Evolutionary conservation across 805 yeast species (phyloP), one percentile per base, ranked within the genome.

Genomic region (Kodamaea fukazawae): DNA sequence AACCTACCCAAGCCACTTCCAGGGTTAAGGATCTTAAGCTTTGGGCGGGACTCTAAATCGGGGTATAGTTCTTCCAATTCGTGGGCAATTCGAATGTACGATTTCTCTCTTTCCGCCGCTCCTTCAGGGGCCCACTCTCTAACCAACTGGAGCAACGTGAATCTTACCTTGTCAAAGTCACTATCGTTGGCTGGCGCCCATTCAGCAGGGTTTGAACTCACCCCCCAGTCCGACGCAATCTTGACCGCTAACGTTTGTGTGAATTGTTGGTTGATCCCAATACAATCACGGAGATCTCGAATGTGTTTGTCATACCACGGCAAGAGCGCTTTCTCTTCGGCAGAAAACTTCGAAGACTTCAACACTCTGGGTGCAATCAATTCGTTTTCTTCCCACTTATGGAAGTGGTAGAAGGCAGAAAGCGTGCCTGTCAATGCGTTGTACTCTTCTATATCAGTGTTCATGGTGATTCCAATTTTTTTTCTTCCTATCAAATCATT

Each of bases 41-140:
- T 36, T 13, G 59, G 70, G 20, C 83, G 54, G 0, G 42, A 36
- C 1, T 42, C 45, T 2, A 65, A 48, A 15, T 59, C 60, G 0
- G 79, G 79, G 45, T 51, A 75, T 7, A 58, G 34, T 2, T 9
- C 34, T 40, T 59, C 68, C 35, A 71, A 47, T 25, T 53, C 65
- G 1, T 52, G 38, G 4, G 76, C 45, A 3, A 79, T 62, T 16
- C 59, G 53, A 0, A 62, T 65, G 50, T 67, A 73, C 2, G 72
- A 58, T 3, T 23, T 26, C 12, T 32, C 36, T 27, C 86, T 51
- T 47, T 81, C 86, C 0, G 32, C 28, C 3, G 29, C 44, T 0
- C 83, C 81, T n/a, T 76, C 78, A 4, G 51, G 52, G 20, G 79
- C 65, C 86, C 87, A 81, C 53, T 81, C 87, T 43, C 86, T 57